Evolutionary conservation across 2,329 filamentous ascomycete genomes (phyloP), one percentile per base, ranked within the genome.

Genomic region (Aspergillus versicolor): DNA sequence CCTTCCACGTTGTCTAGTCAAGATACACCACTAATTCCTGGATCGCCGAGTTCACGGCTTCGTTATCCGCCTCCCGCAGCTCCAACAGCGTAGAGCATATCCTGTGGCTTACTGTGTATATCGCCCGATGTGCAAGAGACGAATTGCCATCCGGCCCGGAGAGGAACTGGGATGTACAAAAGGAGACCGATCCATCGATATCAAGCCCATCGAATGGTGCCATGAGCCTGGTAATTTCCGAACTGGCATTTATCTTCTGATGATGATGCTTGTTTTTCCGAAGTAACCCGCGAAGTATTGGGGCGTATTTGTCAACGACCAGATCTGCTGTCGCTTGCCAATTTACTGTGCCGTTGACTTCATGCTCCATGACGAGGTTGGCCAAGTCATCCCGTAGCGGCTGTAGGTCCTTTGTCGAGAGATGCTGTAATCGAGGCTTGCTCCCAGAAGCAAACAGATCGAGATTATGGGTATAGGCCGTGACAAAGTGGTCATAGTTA

Each of bases 311-410:
- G 4, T 77, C 69, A 3, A 90, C 77, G 3, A 92, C 75, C 77
- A 88, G 80, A 63, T 92, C 89, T 0, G 81, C 79, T 0, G 88
- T 75, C 0, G 75, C 79, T 67, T 91, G 89, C 89, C 89, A 92
- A 63, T 90, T 75, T 24, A 83, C 66, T 4, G 61, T 58, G 5
- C 52, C 12, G 60, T 21, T 60, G 63, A 46, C 61, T 9, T 72
- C 69, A 9, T 71, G 64, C 5, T 57, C 63, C 24, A 72, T 61
- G 1, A 82, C 71, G 43, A 84, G 70, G 0, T 67, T 53, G 2
- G 71, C 72, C 1, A 88, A 67, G n/a, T 84, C 79, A 0, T 65
- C 59, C 42, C 77, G 70, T 15, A 82, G 66, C 9, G 65, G 60
- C 0, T 65, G 59, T 17, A 84, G 62, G 1, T 74, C 66, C 7